These are phyloP conservation scores for Talaromyces liani DNA, from an alignment of 495 filamentous ascomycete species.

Conservation along the genomic window DNA sequence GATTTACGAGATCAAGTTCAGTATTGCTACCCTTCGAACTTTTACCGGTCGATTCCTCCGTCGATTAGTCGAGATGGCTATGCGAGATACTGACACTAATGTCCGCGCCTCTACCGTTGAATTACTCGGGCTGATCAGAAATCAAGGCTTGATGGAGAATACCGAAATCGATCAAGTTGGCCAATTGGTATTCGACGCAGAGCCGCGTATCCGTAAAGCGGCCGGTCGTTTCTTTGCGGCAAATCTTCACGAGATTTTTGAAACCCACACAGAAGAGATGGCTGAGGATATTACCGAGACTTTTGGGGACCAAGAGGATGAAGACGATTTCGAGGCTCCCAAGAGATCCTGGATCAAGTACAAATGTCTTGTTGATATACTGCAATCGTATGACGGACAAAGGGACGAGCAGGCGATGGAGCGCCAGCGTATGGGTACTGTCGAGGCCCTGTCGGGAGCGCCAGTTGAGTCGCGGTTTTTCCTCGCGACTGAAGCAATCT, in stretches of 20 bases:
- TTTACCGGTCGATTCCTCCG: constrained; percentile 86
- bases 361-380: constrained; percentile 78
- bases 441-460: constrained; percentile 31
- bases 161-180: constrained; percentile 83
- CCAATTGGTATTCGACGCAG: constrained; percentile 77
- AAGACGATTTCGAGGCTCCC: constrained; percentile 67
- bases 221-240: constrained; percentile 85
- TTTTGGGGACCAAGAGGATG: constrained; percentile 49
- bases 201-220: constrained; percentile 74
- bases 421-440: constrained; percentile 16
- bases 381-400: constrained; percentile 66
- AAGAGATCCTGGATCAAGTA: constrained; percentile 80
- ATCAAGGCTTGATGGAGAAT: constrained; percentile 81
- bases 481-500: constrained; percentile 77
- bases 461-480: constrained; percentile 70
- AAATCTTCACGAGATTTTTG: constrained; percentile 73
- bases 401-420: constrained; percentile 39
- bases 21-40: constrained; percentile 66
- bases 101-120: constrained; percentile 74
- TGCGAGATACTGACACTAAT: constrained; percentile 65
- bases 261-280: constrained; percentile 73
- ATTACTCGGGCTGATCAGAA: constrained; percentile 71
- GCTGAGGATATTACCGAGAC: constrained; percentile 72
- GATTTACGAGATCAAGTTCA: constrained; percentile 67
- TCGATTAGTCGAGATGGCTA: constrained; percentile 90